Evolutionary conservation across 805 yeast genomes (phyloP).

Genomic region (Candida pseudofarinosa): DNA sequence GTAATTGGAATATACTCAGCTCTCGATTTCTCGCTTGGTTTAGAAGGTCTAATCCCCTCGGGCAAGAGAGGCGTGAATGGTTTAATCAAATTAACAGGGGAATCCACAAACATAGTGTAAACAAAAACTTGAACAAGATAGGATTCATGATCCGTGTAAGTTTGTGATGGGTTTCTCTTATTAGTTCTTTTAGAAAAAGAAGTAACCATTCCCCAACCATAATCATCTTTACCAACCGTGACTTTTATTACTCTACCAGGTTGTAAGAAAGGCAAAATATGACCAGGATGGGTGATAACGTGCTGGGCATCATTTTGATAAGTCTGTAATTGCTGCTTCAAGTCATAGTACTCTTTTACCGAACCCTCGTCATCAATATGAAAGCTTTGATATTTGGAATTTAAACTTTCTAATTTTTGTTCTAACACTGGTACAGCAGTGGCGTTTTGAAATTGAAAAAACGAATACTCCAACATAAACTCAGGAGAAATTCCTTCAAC

Average conservation of each 20-base stretch:
- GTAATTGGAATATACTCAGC: conserved; percentile 84
- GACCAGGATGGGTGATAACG: conserved; percentile 87
- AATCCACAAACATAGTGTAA: conserved; percentile 68
- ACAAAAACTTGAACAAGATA: conserved; percentile 85
- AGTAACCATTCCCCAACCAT: conserved; percentile 96
- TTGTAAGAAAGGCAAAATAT: conserved; percentile 77
- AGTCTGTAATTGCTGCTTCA: conserved; percentile 63
- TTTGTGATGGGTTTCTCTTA: conserved; percentile 54
- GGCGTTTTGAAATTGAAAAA: conserved; percentile 92
- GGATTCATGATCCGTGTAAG: conserved; percentile 80
- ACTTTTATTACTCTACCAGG: conserved; percentile 82
- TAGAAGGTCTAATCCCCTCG: conserved; percentile 84
- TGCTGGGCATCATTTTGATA: conserved; percentile 76
- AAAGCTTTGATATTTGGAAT: conserved; percentile 44
- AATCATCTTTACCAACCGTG: conserved; percentile 57
- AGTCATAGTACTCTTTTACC: conserved; percentile 78
- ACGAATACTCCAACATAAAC: conserved; percentile 90
- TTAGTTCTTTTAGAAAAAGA: conserved; percentile 66
- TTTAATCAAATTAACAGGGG: conserved; percentile 80
- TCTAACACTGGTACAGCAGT: conserved; percentile 86
- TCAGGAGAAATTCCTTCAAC: conserved; percentile 99
- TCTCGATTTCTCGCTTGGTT: conserved; percentile 62
- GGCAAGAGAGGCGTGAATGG: conserved; percentile 76
- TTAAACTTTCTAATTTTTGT: conserved; percentile 52
- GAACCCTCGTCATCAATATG: conserved; percentile 68